Percentiles rank a stretch among this genome's conserved stretches.
phyloP scores from a whole-genome alignment of 2,329 filamentous ascomycete genomes.

The Aspergillus pseudoglaucus region DNA sequence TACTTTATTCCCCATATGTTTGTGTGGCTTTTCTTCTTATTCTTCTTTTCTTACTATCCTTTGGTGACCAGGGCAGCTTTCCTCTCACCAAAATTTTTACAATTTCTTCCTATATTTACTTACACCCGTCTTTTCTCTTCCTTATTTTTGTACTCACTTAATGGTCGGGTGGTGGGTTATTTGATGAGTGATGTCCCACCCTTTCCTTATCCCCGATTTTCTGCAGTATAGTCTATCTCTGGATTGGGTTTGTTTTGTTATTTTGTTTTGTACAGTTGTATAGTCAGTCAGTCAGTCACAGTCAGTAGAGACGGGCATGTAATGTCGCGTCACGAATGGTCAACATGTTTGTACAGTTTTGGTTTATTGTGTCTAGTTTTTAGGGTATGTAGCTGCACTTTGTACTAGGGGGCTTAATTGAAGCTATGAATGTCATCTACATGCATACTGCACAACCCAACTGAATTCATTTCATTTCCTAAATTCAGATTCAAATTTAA shows the following conservation, averaged over 20 bases:
- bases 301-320: too few species aligned
- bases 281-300: too few species aligned
- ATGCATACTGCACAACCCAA: not conserved
- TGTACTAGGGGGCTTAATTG: too few species aligned
- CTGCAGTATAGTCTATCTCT: not conserved
- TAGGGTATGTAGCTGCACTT: too few species aligned
- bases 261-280: too few species aligned
- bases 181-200: slow-evolving; percentile 16
- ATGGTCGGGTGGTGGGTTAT: slow-evolving; percentile 17
- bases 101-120: slow-evolving; percentile 9
- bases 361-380: too few species aligned
- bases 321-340: too few species aligned
- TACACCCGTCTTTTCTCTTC: slow-evolving; percentile 3
- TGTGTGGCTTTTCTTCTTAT: slow-evolving; percentile 12
- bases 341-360: too few species aligned
- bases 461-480: not conserved
- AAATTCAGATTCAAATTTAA: too few species aligned
- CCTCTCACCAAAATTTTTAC: slow-evolving; percentile 10
- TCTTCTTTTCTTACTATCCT: slow-evolving; percentile 10
- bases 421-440: too few species aligned
- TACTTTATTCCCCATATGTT: slow-evolving; percentile 33
- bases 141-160: slow-evolving; percentile 6
- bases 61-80: slow-evolving; percentile 12
- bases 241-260: too few species aligned
- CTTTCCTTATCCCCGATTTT: slow-evolving; percentile 5